Evolutionary conservation across 352 stramenopile species (phyloP), one percentile per base, ranked within the genome.

Genomic region (Globisporangium sylvaticum): DNA sequence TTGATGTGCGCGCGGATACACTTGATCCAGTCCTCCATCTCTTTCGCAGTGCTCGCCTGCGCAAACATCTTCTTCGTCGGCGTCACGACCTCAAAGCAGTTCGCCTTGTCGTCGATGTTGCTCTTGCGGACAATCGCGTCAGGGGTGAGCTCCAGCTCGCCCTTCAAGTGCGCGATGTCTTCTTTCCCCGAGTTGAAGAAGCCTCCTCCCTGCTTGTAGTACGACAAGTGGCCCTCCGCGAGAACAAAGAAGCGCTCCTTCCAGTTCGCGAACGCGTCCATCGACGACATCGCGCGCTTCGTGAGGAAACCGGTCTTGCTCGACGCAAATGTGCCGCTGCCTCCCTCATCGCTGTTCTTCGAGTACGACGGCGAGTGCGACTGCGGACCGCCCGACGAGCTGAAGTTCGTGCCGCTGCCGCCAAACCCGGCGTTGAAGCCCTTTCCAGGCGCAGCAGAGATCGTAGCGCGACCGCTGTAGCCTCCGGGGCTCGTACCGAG

Each of bases 21-120:
- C 75, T 94, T 92, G 74, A 95, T 84, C 87, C 87, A 95, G 65
- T 95, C 87, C 65, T 95, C 87, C 79, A 89, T 91, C 63, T 95
- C 87, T 27, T 86, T 77, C 9, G 86, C 86, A 18, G 87, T 93
- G 54, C 74, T 84, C 44, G 87, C 87, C 62, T 95, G 87, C 56
- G 84, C 88, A 70, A 93, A 95, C 86, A 95, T 94, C 65, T 89
- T 90, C 76, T 95, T 95, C 37, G 71, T 76, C 4, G 84, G 79
- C 12, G 87, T 94, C 37, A 91, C 78, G 27, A 95, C 82, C 37
- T 95, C 87, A 62, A 95, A 95, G 70, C 85, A 94, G 68, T 95
- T 95, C 59, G 83, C 83, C 50, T 93, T 93, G 71, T 94, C 87
- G 54, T 95, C 87, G 62, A 95, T 94, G n/a, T 70, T 82, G 62